Evolutionary conservation across 2,329 filamentous ascomycete species (phyloP).

Genomic region (Apiospora koreana): DNA sequence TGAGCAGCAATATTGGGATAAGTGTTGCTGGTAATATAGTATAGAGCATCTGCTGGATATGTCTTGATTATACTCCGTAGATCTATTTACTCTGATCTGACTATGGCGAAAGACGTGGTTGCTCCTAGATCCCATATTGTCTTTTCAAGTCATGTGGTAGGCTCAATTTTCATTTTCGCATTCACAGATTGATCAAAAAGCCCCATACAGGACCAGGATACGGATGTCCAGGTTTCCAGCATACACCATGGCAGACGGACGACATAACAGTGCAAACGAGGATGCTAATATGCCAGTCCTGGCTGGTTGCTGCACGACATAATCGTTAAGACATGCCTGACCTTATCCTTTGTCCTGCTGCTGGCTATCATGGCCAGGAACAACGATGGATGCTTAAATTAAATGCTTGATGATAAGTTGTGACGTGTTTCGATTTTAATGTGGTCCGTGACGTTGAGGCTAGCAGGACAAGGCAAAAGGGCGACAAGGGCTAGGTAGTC

Average conservation of each 20-base stretch:
- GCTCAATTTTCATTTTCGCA: background rate
- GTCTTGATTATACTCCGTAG: no score
- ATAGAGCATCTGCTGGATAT: no score
- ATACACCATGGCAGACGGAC: background rate
- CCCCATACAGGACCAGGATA: background rate
- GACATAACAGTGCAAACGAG: background rate
- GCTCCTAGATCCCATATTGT: background rate
- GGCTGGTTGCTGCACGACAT: background rate
- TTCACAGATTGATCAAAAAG: background rate
- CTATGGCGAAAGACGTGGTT: background rate
- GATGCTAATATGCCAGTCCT: background rate
- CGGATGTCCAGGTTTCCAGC: background rate
- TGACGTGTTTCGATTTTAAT: slow-evolving; percentile 1
- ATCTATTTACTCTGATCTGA: no score
- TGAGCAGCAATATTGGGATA: no score
- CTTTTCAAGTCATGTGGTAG: background rate
- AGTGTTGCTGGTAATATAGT: no score
- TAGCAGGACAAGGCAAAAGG: background rate
- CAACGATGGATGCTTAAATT: background rate
- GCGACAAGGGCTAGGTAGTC: background rate
- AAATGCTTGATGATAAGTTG: background rate
- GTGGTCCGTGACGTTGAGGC: slow-evolving; percentile 7
- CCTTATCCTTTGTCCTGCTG: background rate
- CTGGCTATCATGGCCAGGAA: background rate
- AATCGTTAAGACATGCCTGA: background rate